Evolutionary conservation across 192 early-diverging fungal genomes (phyloP).

Genomic region (Bifiguratus adelaidae): DNA sequence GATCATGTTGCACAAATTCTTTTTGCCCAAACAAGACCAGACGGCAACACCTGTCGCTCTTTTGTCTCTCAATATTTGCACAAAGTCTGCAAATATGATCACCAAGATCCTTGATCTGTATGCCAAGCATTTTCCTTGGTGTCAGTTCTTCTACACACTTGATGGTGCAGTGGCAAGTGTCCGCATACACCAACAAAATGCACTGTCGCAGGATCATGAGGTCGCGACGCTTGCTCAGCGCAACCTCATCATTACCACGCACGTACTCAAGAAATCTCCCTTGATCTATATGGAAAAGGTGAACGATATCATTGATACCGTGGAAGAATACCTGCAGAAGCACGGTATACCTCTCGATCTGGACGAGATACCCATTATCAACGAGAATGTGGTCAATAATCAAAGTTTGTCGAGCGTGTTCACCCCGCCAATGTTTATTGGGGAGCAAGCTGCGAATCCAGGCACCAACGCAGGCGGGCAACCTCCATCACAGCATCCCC

Average conservation of each 20-base stretch:
- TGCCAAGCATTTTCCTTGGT: constrained; percentile 17
- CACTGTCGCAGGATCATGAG: constrained; percentile 22
- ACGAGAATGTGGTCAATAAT: constrained; percentile 20
- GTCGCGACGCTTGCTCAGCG: constrained; percentile 18
- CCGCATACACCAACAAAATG: constrained; percentile 26
- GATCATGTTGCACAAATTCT: constrained; percentile 32
- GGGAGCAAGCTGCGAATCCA: too few relatives aligned
- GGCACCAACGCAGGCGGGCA: too few relatives aligned
- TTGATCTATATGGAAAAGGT: constrained; percentile 25
- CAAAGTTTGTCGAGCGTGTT: constrained; percentile 19
- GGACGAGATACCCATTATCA: constrained; percentile 11
- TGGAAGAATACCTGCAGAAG: constrained; percentile 22
- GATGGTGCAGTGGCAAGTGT: constrained; percentile 27
- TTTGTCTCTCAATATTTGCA: constrained; percentile 25
- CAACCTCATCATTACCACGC: constrained; percentile 21
- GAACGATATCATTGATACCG: constrained; percentile 23
- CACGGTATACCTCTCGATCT: constrained; percentile 13
- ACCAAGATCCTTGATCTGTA: constrained; percentile 23
- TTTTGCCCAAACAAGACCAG: constrained; percentile 27
- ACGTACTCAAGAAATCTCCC: constrained; percentile 16
- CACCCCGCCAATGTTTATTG: constrained; percentile 16
- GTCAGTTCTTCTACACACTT: constrained; percentile 25
- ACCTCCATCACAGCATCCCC: too few relatives aligned
- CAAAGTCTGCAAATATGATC: constrained; percentile 25
- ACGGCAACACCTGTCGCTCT: constrained; percentile 25